A percentile compares a stretch with the other conserved stretches of the same genome.
Evolutionary conservation across 306 rosid genomes (phyloP).

Genomic region (Psophocarpus tetragonolobus): DNA sequence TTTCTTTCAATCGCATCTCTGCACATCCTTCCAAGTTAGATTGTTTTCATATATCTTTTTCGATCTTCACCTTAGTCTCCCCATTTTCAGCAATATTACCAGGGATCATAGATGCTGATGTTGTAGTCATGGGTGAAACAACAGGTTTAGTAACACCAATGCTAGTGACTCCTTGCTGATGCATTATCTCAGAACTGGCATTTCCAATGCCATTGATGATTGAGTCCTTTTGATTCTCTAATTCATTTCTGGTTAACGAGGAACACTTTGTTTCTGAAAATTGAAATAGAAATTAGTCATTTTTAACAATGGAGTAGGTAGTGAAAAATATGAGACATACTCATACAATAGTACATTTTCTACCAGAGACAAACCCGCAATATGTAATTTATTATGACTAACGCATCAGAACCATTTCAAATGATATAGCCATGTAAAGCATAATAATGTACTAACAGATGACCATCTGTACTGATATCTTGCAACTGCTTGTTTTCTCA

Average conservation of each 20-base stretch:
- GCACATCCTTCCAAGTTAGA: slow-evolving; percentile 50
- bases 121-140: slow-evolving; percentile 43
- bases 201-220: slow-evolving; percentile 50
- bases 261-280: slow-evolving; percentile 84
- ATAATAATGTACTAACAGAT: neutral
- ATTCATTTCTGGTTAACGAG: slow-evolving; percentile 67
- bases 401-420: slow-evolving; percentile 23
- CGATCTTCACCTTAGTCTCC: slow-evolving; percentile 48
- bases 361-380: neutral
- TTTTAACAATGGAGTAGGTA: slow-evolving; percentile 15
- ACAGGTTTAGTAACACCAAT: slow-evolving; percentile 56
- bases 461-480: neutral
- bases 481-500: neutral
- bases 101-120: slow-evolving; percentile 44
- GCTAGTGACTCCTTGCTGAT: slow-evolving; percentile 41
- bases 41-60: slow-evolving; percentile 44
- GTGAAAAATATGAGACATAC: neutral
- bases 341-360: neutral
- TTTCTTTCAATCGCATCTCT: slow-evolving; percentile 7
- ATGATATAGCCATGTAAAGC: slow-evolving; percentile 13
- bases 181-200: slow-evolving; percentile 45
- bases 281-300: slow-evolving; percentile 27
- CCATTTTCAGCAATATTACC: slow-evolving; percentile 55
- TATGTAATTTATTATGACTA: neutral
- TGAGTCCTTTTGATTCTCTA: slow-evolving; percentile 53